Conservation (phyloP, 345 rosid genomes). For the Dovyalis caffra region DNA sequence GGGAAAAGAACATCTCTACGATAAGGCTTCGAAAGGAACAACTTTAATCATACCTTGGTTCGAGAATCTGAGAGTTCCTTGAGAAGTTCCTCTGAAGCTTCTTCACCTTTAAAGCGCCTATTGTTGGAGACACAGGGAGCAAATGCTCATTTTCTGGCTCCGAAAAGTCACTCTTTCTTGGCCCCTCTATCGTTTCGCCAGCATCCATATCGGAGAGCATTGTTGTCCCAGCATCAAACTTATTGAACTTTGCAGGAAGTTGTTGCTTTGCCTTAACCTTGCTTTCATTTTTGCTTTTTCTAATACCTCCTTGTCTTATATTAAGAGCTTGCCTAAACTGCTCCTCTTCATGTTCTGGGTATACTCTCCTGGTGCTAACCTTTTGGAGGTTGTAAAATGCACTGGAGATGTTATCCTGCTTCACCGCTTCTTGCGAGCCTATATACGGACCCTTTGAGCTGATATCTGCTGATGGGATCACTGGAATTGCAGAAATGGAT, state of each 20-base stretch:
- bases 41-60: constrained; percentile 48
- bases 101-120: constrained; percentile 41
- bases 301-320: constrained; percentile 73
- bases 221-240: constrained; percentile 46
- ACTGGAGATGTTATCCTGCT: constrained; percentile 49
- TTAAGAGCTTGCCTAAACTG: constrained; percentile 72
- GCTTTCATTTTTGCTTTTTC: constrained; percentile 58
- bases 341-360: constrained; percentile 74
- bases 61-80: constrained; percentile 52
- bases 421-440: constrained; percentile 31
- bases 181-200: constrained; percentile 55
- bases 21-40: background rate
- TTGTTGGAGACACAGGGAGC: constrained; percentile 39
- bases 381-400: constrained; percentile 52
- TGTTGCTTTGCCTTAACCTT: constrained; percentile 67
- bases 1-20: background rate
- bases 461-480: constrained; percentile 44
- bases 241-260: constrained; percentile 51
- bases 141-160: constrained; percentile 66
- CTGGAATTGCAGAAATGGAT: constrained; percentile 46
- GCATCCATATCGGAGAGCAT: constrained; percentile 45
- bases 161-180: constrained; percentile 59
- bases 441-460: constrained; percentile 19
- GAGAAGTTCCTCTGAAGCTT: constrained; percentile 47
- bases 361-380: constrained; percentile 47